Evolutionary conservation across 2,329 filamentous ascomycete species (phyloP).

Genomic region (Scorias spongiosa): DNA sequence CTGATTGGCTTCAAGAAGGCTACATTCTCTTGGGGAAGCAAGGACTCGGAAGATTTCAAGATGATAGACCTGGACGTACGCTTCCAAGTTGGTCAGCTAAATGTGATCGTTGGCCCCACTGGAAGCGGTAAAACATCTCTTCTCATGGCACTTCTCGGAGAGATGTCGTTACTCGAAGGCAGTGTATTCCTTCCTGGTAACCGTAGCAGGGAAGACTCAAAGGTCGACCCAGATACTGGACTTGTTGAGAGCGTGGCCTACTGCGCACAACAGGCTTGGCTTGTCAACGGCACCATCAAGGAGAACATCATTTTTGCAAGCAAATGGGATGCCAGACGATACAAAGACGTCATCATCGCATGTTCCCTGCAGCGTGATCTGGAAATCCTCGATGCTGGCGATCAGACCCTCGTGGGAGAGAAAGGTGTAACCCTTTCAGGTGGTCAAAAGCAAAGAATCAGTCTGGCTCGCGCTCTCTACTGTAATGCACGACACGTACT

Average conservation of each 20-base stretch:
- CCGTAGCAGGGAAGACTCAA: constrained; percentile 70
- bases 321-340: constrained; percentile 64
- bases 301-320: constrained; percentile 91
- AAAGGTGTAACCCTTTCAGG: constrained; percentile 95
- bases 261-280: constrained; percentile 91
- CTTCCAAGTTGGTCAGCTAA: constrained; percentile 74
- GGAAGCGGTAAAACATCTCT: constrained; percentile 92
- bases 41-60: constrained; percentile 40
- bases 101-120: constrained; percentile 83
- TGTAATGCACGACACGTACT: constrained; percentile 83
- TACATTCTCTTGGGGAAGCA: constrained; percentile 76
- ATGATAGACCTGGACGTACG: constrained; percentile 70
- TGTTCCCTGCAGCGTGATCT: constrained; percentile 86
- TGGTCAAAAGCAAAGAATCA: constrained; percentile 95
- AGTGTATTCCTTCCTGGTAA: constrained; percentile 75
- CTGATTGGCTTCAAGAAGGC: constrained; percentile 74
- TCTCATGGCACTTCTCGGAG: constrained; percentile 86
- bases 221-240: constrained; percentile 64
- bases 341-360: constrained; percentile 74
- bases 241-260: constrained; percentile 89
- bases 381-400: constrained; percentile 79
- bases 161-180: constrained; percentile 80
- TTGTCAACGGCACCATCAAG: constrained; percentile 88
- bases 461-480: constrained; percentile 91
- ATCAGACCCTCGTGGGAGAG: constrained; percentile 87